Evolutionary conservation across 345 rosid genomes (phyloP), one percentile per base, ranked within the genome.

Genomic region (Alliaria petiolata): DNA sequence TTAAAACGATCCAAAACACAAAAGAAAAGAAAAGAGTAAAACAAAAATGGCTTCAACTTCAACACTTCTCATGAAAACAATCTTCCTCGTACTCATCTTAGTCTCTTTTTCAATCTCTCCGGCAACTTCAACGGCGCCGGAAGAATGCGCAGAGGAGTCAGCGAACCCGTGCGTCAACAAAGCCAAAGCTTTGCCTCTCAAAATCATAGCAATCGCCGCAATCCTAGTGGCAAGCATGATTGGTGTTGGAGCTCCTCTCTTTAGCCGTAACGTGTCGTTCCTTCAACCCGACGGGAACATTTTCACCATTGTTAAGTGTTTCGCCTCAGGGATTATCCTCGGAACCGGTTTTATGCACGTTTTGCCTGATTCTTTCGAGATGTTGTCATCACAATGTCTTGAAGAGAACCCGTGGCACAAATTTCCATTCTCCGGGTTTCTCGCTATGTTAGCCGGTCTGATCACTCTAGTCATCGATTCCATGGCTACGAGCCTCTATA

Each of bases 341-440:
- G 95, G 87, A 1, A 92, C 98, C 2, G 98, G 92, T 12, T 92
- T 85, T 79, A 89, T 86, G 92, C 96, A 92, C 40, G 98, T 89
- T 14, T 53, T 89, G 62, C 98, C 96, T 2, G 96, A 92, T 76
- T 92, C 96, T 31, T 92, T 87, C 34, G 92, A 84, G 67, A 81
- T 83, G 86, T 75, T 92, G 60, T 67, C 81, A 3, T 92, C 96
- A 0, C 13, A 30, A 7, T 89, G 98, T 74, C 79, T 92, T 74
- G 10, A 69, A 0, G 91, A 86, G 5, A 81, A 77, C 19, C 96
- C 98, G 0, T 87, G 98, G 98, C 87, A 84, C 61, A 92, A 89
- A 63, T 92, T 89, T 69, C 92, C 96, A 0, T 89, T 92, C 46
- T 78, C 92, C 2, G 88, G 88, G 2, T 92, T 92, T 73, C 88